Conservation (phyloP, 805 yeast species). For the Nakazawaea sp. region DNA sequence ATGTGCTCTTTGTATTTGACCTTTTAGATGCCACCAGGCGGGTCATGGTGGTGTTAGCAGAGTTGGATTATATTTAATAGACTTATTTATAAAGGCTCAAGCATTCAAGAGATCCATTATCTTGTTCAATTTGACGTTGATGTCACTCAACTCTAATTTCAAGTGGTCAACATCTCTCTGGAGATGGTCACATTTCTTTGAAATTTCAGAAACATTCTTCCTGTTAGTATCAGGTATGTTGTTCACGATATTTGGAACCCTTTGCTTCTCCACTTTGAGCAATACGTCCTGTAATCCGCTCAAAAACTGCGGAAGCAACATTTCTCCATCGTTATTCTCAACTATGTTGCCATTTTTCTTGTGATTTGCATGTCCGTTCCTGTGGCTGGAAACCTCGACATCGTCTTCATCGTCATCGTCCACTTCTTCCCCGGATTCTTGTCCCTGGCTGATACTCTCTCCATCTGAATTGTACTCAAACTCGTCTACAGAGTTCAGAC, state of each 20-base stretch:
- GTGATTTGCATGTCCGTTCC: not conserved
- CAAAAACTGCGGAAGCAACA: not conserved
- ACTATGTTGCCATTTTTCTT: not conserved
- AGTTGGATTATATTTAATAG: too few species aligned
- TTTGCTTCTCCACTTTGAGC: not conserved
- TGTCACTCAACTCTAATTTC: not conserved
- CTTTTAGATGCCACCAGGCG: conserved; percentile 48
- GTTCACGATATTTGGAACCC: not conserved
- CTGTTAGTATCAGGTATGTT: not conserved
- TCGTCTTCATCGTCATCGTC: not conserved
- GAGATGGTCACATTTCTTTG: not conserved
- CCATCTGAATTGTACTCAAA: too few species aligned
- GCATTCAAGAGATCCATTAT: conserved; percentile 2
- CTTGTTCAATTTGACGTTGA: conserved; percentile 1
- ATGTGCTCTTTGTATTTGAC: conserved; percentile 80
- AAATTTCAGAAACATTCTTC: not conserved
- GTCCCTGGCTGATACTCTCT: too few species aligned
- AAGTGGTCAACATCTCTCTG: not conserved
- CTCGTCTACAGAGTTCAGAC: too few species aligned
- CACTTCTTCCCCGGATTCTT: too few species aligned
- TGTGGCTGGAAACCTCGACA: not conserved
- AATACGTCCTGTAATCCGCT: not conserved
- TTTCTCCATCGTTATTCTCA: not conserved
- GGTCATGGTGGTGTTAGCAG: too few species aligned
- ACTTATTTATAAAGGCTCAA: too few species aligned